Base-by-base conservation (phyloP, 2,329 filamentous ascomycete species). In the Xylaria sp. region DNA sequence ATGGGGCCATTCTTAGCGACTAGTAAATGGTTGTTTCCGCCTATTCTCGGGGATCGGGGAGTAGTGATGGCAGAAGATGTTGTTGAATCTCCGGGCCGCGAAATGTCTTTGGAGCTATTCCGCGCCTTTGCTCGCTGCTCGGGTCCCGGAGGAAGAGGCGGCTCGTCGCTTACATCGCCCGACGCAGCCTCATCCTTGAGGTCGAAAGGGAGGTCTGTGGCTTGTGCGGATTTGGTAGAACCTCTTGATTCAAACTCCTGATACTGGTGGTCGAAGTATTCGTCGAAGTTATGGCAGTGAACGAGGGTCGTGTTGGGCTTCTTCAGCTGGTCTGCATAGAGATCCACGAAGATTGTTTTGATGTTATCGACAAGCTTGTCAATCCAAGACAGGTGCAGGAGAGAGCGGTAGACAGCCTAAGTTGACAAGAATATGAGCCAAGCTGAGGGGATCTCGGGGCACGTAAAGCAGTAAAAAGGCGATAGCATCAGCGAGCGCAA, bases 311-410 rank as follows among this genome's bases (percentile, higher is more conserved):
- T 90, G 71, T 93, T 84, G 30, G 89, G 84, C 67, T 90, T 90
- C 73, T 86, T 92, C 58, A 99, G 79, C 74, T 96, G 89, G 60
- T 94, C 88, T 66, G 87, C 90, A 73, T 97, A 99, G 34, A 97
- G 82, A 65, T 92, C 90, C 66, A 94, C 83, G 71, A 97, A 99
- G 39, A 99, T 87, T 8, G 90, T 92, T 73, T 88, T 91, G 69
- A 97, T 91, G 70, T 97, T 96, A 71, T 97, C 93, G 66, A 99
- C 86, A 52, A 99, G 87, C 74, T 94, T 92, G 75, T 99, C 94
- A 65, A 97, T 91, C 94, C 95, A 99, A 10, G 90, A 92, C 7
- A 99, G 84, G 74, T 97, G 92, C 35, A 99, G 83, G 37, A 99
- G 85, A 46, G 92, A 97, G 72, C 96, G 90, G 75, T 99, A 99